phyloP scores from a whole-genome alignment of 768 basidiomycete species.

The Baorangia bicolor region DNA sequence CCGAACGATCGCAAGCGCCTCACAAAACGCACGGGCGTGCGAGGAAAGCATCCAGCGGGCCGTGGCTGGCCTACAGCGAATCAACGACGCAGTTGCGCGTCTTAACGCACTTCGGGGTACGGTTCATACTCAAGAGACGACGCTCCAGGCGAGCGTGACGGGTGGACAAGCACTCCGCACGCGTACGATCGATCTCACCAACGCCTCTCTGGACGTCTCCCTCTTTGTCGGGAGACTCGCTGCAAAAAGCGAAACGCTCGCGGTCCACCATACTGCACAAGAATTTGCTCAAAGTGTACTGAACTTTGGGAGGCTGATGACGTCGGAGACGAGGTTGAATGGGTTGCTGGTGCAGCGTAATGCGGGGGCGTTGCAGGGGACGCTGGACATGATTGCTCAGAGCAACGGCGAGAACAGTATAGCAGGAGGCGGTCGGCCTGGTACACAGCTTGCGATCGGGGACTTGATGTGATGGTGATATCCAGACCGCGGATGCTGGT shows the following conservation, averaged over 20 bases:
- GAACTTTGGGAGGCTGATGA: slow-evolving; percentile 8
- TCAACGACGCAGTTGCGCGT: neutral
- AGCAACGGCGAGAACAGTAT: no score
- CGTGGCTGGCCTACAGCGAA: neutral
- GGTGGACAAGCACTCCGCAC: slow-evolving; percentile 10
- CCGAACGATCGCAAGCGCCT: slow-evolving; percentile 3
- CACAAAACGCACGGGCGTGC: neutral
- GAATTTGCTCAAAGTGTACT: slow-evolving; percentile 6
- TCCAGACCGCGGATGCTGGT: no score
- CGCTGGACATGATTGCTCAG: slow-evolving; percentile 9
- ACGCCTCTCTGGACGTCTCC: slow-evolving; percentile 11
- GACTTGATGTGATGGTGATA: slow-evolving; percentile 5
- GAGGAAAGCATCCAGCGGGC: no score
- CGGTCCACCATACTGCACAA: slow-evolving; percentile 5
- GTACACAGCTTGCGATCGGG: neutral
- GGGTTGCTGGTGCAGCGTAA: neutral
- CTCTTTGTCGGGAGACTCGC: slow-evolving; percentile 11
- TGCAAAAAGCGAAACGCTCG: slow-evolving; percentile 11
- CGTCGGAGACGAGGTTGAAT: neutral
- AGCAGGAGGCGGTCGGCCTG: neutral
- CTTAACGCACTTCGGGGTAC: neutral
- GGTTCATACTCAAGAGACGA: neutral
- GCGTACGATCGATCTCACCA: no score
- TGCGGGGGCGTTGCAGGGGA: slow-evolving; percentile 2
- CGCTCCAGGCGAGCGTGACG: slow-evolving; percentile 2